These are phyloP conservation scores for Dictyophora rubrovolvata DNA, from an alignment of 768 basidiomycete species.

Conservation along the genomic window DNA sequence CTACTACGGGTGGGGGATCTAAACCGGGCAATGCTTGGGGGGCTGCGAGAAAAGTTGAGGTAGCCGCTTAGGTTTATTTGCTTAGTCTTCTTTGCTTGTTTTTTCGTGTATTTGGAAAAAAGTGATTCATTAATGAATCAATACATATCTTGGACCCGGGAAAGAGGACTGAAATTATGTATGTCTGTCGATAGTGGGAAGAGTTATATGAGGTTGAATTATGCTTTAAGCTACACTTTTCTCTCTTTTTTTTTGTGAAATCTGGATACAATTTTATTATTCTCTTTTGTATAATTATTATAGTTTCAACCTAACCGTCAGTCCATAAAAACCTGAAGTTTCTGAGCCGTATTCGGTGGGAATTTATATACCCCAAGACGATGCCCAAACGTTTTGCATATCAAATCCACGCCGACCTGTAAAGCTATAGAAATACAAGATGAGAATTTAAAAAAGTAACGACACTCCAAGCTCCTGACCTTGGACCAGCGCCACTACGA, in stretches of 20 bases:
- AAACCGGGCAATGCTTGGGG: slow-evolving; percentile 2
- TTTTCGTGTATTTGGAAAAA: too few species aligned
- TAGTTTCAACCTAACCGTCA: too few species aligned
- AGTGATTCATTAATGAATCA: too few species aligned
- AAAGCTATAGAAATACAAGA: slow-evolving; percentile 32
- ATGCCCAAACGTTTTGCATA: slow-evolving; percentile 65
- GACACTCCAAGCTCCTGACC: slow-evolving; percentile 45
- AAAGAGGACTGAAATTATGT: too few species aligned
- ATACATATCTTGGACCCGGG: too few species aligned
- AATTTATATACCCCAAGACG: slow-evolving; percentile 71
- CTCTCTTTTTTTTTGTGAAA: too few species aligned
- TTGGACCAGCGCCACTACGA: slow-evolving; percentile 43
- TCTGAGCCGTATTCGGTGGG: slow-evolving; percentile 53
- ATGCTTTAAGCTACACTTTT: too few species aligned
- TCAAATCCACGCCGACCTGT: slow-evolving; percentile 54
- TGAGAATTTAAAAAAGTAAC: background rate
- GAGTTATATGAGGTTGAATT: too few species aligned
- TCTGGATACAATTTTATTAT: too few species aligned
- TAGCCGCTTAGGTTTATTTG: background rate
- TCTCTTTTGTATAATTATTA: slow-evolving; percentile 12
- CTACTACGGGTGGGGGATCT: too few species aligned
- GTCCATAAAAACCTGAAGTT: slow-evolving; percentile 64
- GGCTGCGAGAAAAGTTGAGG: slow-evolving; percentile 2
- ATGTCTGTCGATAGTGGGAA: too few species aligned
- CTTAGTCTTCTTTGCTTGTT: background rate